Evolutionary conservation across 2,329 filamentous ascomycete genomes (phyloP).

Genomic region (Aspergillus phoenicis): DNA sequence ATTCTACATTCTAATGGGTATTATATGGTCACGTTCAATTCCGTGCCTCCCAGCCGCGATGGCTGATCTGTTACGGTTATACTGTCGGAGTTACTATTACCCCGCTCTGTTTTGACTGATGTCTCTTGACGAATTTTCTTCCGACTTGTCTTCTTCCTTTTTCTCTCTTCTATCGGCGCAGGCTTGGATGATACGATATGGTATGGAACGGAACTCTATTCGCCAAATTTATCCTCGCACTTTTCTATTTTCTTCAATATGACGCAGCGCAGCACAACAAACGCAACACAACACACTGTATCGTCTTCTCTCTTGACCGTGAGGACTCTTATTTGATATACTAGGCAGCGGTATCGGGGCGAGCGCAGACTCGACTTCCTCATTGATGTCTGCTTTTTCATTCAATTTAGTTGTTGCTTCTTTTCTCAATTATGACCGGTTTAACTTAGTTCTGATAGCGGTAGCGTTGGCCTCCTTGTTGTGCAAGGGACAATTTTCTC

Average conservation of each 20-base stretch:
- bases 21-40: not conserved
- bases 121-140: conserved; percentile 2
- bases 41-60: not conserved
- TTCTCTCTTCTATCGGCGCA: not conserved
- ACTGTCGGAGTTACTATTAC: not conserved
- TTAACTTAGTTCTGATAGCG: not conserved
- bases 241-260: not conserved
- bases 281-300: too few relatives aligned
- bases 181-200: not conserved
- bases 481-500: not conserved
- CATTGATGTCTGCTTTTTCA: not conserved
- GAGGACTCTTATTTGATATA: not conserved
- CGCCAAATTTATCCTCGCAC: too few relatives aligned
- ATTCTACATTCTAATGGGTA: conserved; percentile 6
- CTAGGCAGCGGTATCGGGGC: not conserved
- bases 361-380: not conserved
- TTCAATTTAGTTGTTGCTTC: not conserved
- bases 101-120: conserved; percentile 3
- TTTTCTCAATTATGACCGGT: conserved; percentile 7
- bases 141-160: not conserved
- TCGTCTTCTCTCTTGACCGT: too few relatives aligned
- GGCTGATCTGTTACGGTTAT: conserved; percentile 5
- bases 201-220: not conserved
- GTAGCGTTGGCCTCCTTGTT: not conserved
- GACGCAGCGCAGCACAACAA: too few relatives aligned